phyloP scores from a whole-genome alignment of 768 basidiomycete species.

The Panaeolus cyanescens region DNA sequence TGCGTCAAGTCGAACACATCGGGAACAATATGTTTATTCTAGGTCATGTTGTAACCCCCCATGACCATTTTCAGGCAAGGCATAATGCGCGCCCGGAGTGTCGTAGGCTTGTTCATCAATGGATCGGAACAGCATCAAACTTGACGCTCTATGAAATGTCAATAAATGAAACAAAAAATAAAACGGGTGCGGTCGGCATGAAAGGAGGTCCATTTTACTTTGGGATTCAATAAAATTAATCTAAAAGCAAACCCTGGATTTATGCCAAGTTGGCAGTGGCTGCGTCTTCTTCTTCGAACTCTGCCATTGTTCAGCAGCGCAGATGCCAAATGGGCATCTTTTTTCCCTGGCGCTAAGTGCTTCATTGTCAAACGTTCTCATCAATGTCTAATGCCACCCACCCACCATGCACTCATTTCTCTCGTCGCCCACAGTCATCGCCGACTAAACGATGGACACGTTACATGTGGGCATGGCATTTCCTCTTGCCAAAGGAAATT shows the following conservation, averaged over 20 bases:
- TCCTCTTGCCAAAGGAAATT: not conserved
- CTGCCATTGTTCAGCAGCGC: not conserved
- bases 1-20: not conserved
- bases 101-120: not conserved
- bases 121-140: not conserved
- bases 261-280: not conserved
- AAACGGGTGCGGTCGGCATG: not conserved
- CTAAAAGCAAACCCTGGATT: not conserved
- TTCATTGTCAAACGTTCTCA: constrained; percentile 1
- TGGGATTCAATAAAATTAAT: not conserved
- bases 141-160: not conserved
- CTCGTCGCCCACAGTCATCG: not conserved
- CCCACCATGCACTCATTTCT: not conserved
- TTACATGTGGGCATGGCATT: constrained; percentile 2
- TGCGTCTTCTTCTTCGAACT: not conserved
- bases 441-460: not conserved
- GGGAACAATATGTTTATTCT: not conserved
- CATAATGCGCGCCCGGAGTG: not conserved
- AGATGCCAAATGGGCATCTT: not conserved
- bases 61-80: not conserved
- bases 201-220: not conserved
- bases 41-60: not conserved
- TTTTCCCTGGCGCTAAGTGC: constrained; percentile 2
- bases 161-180: not conserved
- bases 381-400: not conserved